Percentiles rank a stretch among this genome's conserved stretches.
These are phyloP conservation scores for Helianthus tuberosus DNA, from an alignment of 129 eudicot species.

Conservation along the genomic window DNA sequence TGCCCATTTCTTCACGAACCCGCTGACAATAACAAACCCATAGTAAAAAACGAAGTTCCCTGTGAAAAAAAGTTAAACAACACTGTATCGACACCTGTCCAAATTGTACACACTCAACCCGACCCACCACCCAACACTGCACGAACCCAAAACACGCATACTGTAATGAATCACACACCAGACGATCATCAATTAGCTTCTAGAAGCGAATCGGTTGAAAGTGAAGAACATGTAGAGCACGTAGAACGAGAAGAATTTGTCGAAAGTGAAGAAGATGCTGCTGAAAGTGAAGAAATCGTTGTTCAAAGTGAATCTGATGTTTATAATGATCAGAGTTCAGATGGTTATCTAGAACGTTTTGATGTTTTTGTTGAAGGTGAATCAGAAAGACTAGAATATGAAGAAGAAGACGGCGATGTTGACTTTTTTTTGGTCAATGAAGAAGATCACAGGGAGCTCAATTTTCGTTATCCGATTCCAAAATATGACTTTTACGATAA, in stretches of 20 bases:
- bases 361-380: constrained; percentile 62
- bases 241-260: constrained; percentile 10
- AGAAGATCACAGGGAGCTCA: constrained; percentile 32
- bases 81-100: constrained; percentile 24
- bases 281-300: constrained; percentile 24
- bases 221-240: constrained; percentile 9
- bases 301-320: constrained; percentile 25
- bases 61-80: constrained; percentile 38
- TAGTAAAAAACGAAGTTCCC: constrained; percentile 23
- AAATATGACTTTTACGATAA: constrained; percentile 23
- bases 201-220: constrained; percentile 26
- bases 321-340: constrained; percentile 45
- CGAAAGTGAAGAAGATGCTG: constrained; percentile 33
- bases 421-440: constrained; percentile 31
- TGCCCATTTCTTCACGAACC: constrained; percentile 63
- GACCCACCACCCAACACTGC: constrained; percentile 29
- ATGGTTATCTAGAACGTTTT: constrained; percentile 43
- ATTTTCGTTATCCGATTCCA: constrained; percentile 1
- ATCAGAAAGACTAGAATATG: constrained; percentile 37
- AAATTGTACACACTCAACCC: constrained; percentile 23
- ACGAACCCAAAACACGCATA: constrained; percentile 10
- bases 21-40: constrained; percentile 13
- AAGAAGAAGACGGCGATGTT: constrained; percentile 23
- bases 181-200: constrained; percentile 22
- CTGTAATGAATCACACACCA: constrained; percentile 13